Conservation (phyloP, 2,329 filamentous ascomycete genomes). For the Plectosphaerella cucumerina region DNA sequence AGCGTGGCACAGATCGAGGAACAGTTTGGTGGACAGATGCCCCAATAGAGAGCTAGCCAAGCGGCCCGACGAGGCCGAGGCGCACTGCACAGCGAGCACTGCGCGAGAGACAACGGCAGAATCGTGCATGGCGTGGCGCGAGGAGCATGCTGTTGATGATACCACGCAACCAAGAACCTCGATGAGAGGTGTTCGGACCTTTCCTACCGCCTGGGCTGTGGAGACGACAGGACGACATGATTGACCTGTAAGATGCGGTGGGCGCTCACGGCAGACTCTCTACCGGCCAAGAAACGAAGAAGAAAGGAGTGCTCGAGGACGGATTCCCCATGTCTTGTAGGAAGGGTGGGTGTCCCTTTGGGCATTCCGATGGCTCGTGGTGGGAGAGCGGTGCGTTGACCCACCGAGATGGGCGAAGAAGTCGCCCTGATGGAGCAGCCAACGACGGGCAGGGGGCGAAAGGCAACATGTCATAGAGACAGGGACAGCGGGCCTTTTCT, state of each 20-base stretch:
- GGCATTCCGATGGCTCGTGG: too few species aligned
- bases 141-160: conserved; percentile 6
- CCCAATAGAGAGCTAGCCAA: neutral
- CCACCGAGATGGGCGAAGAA: too few species aligned
- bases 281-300: neutral
- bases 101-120: neutral
- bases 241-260: conserved; percentile 11
- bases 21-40: conserved; percentile 30
- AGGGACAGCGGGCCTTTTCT: neutral
- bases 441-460: neutral
- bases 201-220: conserved; percentile 12
- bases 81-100: neutral
- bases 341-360: too few species aligned
- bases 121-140: too few species aligned
- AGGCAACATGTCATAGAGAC: neutral
- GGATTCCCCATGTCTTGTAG: too few species aligned
- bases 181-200: conserved; percentile 7
- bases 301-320: too few species aligned
- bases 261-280: neutral
- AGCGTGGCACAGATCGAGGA: conserved; percentile 24
- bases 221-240: conserved; percentile 5
- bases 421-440: too few species aligned
- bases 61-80: too few species aligned
- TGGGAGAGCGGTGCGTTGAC: too few species aligned
- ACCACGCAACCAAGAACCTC: conserved; percentile 11